These are phyloP conservation scores for Apiotrichum brassicae DNA, from an alignment of 1,284 basidiomycete species.

Conservation along the genomic window DNA sequence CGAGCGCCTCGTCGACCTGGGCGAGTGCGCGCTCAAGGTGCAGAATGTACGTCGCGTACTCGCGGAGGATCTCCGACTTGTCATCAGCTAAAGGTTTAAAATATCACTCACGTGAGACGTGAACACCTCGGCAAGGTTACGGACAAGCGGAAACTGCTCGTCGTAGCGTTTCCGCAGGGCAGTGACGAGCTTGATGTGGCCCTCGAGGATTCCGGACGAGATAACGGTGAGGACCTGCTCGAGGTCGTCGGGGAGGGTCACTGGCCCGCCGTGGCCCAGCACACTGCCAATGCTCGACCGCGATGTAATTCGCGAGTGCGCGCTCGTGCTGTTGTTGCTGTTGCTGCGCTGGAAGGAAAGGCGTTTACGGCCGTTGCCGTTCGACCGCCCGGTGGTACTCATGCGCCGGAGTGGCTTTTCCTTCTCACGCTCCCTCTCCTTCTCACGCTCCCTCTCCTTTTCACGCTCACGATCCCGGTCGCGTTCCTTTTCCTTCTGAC, in stretches of 20 bases:
- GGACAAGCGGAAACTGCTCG: slow-evolving; percentile 84
- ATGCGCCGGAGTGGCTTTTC: not conserved
- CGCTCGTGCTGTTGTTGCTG: slow-evolving; percentile 1
- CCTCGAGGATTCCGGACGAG: slow-evolving; percentile 72
- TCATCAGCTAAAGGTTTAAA: not conserved
- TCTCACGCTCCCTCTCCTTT: too few species aligned
- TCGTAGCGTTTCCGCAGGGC: slow-evolving; percentile 79
- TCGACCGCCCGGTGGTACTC: not conserved
- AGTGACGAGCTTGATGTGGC: slow-evolving; percentile 74
- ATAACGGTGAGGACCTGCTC: slow-evolving; percentile 77
- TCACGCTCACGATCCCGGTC: too few species aligned
- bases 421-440: too few species aligned
- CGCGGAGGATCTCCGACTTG: slow-evolving; percentile 82
- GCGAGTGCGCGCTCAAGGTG: slow-evolving; percentile 83
- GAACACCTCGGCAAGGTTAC: slow-evolving; percentile 86
- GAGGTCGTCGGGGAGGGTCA: slow-evolving; percentile 73
- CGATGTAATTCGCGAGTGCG: slow-evolving; percentile 11
- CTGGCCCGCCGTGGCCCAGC: slow-evolving; percentile 3
- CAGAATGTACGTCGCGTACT: slow-evolving; percentile 84
- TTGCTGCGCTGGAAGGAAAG: not conserved
- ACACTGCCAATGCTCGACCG: slow-evolving; percentile 17
- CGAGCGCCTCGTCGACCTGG: slow-evolving; percentile 71
- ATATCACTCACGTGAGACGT: slow-evolving; percentile 69
- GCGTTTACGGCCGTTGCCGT: not conserved
- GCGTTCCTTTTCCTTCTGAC: not conserved